These are phyloP conservation scores for Cornus suecica DNA, from an alignment of 148 eudicot genomes.

Conservation along the genomic window DNA sequence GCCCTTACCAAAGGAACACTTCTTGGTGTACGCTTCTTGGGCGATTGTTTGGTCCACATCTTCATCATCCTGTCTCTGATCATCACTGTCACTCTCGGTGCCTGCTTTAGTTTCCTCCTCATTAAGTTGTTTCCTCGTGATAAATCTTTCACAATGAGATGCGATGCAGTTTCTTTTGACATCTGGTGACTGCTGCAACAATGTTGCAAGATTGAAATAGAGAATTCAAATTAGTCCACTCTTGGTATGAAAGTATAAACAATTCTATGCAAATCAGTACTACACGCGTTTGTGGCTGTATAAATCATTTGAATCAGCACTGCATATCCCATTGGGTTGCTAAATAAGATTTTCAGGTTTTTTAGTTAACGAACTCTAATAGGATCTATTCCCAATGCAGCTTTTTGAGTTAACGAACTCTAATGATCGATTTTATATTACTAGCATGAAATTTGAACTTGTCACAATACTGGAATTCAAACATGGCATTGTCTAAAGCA, in stretches of 20 bases:
- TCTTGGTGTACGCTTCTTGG: too few relatives aligned
- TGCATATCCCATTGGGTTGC: not conserved
- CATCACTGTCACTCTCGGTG: not conserved
- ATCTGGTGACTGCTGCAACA: constrained; percentile 9
- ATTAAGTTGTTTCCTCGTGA: not conserved
- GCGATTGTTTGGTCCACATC: not conserved
- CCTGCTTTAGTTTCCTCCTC: not conserved
- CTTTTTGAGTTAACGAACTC: not conserved
- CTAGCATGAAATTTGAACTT: not conserved
- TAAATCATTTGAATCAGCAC: not conserved
- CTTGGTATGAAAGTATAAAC: not conserved
- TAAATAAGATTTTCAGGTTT: not conserved
- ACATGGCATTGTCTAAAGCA: not conserved
- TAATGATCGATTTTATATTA: not conserved
- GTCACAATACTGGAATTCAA: not conserved
- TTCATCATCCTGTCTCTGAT: not conserved
- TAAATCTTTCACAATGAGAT: not conserved
- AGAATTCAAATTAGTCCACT: not conserved
- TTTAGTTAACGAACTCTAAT: too few relatives aligned
- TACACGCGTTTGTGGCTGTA: not conserved
- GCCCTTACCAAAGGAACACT: not conserved
- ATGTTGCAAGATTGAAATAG: not conserved
- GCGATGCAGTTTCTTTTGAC: not conserved
- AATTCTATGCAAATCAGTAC: not conserved
- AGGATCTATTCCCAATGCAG: not conserved